phyloP scores from a whole-genome alignment of 2,329 filamentous ascomycete species.

The Ophiostoma triangulosporum region DNA sequence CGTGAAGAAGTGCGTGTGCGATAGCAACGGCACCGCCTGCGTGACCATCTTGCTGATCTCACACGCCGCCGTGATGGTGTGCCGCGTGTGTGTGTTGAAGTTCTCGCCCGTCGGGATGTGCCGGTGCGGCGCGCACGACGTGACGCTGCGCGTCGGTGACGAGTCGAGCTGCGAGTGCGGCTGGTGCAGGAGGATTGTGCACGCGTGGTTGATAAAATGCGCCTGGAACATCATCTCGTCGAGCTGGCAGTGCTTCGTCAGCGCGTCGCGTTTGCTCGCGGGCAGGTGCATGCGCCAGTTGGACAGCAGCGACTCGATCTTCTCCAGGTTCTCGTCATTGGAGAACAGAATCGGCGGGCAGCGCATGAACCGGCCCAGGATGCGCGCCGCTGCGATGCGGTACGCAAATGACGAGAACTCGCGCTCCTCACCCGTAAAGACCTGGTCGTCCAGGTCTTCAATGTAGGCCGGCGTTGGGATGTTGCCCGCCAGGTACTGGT shows the following conservation, averaged over 20 bases:
- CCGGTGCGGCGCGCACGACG: slow-evolving; percentile 51
- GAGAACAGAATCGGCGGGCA: slow-evolving; percentile 37
- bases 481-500: slow-evolving; percentile 49
- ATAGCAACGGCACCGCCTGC: slow-evolving; percentile 55
- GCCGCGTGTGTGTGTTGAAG: slow-evolving; percentile 59
- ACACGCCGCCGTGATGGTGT: slow-evolving; percentile 67
- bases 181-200: slow-evolving; percentile 64
- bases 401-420: slow-evolving; percentile 77
- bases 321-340: slow-evolving; percentile 37
- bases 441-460: slow-evolving; percentile 59
- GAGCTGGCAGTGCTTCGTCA: slow-evolving; percentile 55
- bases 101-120: slow-evolving; percentile 33
- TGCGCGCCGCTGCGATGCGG: slow-evolving; percentile 66
- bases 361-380: slow-evolving; percentile 62
- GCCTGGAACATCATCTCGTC: slow-evolving; percentile 91
- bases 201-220: slow-evolving; percentile 60
- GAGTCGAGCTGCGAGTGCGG: slow-evolving; percentile 63
- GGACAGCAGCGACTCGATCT: slow-evolving; percentile 39
- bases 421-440: slow-evolving; percentile 58
- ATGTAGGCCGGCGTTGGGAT: slow-evolving; percentile 49
- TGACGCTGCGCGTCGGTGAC: slow-evolving; percentile 43
- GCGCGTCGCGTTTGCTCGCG: slow-evolving; percentile 51
- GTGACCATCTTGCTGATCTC: slow-evolving; percentile 64
- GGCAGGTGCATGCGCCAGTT: slow-evolving; percentile 78
- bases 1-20: slow-evolving; percentile 73